Evolutionary conservation across 805 yeast genomes (phyloP).

Genomic region (Dipodascopsis uninucleata): DNA sequence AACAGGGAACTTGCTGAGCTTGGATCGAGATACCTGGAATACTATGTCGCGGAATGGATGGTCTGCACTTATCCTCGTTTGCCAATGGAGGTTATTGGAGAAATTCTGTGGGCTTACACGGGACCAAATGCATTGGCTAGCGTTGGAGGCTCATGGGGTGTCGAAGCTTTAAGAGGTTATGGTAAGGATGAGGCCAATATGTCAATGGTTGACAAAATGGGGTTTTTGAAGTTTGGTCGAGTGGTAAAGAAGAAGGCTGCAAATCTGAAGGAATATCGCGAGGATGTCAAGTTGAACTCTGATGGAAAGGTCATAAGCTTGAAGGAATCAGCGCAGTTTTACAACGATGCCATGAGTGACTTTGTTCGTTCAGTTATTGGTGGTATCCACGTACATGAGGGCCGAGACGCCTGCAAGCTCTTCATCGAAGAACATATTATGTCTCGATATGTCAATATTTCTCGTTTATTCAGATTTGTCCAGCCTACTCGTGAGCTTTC

Average conservation of each 20-base stretch:
- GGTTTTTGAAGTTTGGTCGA: constrained; percentile 37
- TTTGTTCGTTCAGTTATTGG: constrained; percentile 82
- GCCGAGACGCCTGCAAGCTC: constrained; percentile 57
- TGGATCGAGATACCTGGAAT: constrained; percentile 73
- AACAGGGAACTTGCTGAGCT: constrained; percentile 77
- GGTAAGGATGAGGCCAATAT: constrained; percentile 67
- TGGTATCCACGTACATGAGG: constrained; percentile 72
- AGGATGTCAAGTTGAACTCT: constrained; percentile 32
- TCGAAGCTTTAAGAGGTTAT: constrained; percentile 48
- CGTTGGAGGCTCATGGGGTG: constrained; percentile 82
- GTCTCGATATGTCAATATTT: constrained; percentile 75
- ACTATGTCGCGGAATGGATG: constrained; percentile 70
- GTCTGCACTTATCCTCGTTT: constrained; percentile 81
- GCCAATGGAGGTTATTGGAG: constrained; percentile 72
- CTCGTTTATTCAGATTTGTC: constrained; percentile 70
- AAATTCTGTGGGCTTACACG: constrained; percentile 71
- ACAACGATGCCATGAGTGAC: constrained; percentile 47
- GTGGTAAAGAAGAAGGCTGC: constrained; percentile 18
- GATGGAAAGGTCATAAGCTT: constrained; percentile 29
- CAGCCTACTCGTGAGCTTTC: constrained; percentile 84
- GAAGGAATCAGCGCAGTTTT: constrained; percentile 3
- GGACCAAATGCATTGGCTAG: constrained; percentile 62
- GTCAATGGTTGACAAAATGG: constrained; percentile 62
- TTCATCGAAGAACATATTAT: constrained; percentile 74
- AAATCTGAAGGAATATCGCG: constrained; percentile 48